Base-by-base conservation (phyloP, 345 rosid genomes). In the Erodium maritimum region DNA sequence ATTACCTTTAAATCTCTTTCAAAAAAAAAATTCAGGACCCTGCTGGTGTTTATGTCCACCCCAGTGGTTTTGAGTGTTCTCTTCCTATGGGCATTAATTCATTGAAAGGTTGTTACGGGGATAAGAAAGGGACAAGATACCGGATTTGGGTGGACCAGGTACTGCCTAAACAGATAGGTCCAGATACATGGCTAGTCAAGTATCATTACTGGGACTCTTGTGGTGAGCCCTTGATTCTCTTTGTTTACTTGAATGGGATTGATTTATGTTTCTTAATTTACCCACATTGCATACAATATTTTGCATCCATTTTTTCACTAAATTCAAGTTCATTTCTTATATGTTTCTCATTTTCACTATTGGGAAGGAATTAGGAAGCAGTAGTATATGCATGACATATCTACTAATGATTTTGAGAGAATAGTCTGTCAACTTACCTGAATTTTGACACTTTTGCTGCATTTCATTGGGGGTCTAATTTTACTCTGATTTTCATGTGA, bases 121-220 rank as follows among this genome's bases (percentile, higher is more conserved):
- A 93, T 73, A 77, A 79, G 70, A 77, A 79, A 70, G 95, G 91
- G 33, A 80, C 83, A 77, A 70, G 55, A 21, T 93, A 79, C 67
- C 75, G 83, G 34, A 81, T 87, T 33, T 93, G 97, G 99, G 87
- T 80, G 59, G 99, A 93, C 73, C 79, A 67, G 59, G 84, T 90
- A 19, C 56, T 82, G 21, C 61, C 90, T 29, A 67, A 79, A 45
- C 80, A 76, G 54, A 73, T 85, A 53, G 75, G 79, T 67, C 58
- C 83, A 11, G 86, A 79, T 61, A 66, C 80, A 42, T 90, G 90
- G 95, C 77, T 82, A 5, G 81, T 81, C 55, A 89, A 84, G 84
- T 82, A 79, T 69, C 67, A 79, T 61, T 84, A 85, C 63, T 93
- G 95, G 95, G 97, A 89, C 53, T 67, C 62, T 64, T 75, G 52